These are phyloP conservation scores for Syzygium aromaticum DNA, from an alignment of 345 rosid species.

Conservation along the genomic window DNA sequence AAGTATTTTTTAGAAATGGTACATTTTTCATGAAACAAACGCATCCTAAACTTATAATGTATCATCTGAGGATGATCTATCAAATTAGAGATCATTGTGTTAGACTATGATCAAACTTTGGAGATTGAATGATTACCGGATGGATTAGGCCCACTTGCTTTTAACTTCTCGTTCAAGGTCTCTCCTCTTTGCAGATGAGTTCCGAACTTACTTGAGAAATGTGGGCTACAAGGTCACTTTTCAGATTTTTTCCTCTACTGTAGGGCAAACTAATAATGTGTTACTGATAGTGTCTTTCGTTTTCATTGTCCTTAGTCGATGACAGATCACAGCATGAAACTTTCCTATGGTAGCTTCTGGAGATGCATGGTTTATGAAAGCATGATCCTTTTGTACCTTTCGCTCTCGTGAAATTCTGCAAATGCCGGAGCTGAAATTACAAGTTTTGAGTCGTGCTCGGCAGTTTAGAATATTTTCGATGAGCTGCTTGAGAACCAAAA, in stretches of 20 bases:
- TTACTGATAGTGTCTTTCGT: not conserved
- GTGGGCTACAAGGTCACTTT: not conserved
- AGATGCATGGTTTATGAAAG: not conserved
- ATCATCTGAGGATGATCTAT: not conserved
- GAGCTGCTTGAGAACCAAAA: too few species aligned
- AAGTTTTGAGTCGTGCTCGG: too few species aligned
- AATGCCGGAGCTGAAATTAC: too few species aligned
- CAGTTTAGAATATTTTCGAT: too few species aligned
- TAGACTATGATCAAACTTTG: not conserved
- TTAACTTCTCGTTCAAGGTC: not conserved
- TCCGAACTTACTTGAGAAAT: not conserved
- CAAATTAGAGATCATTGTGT: not conserved
- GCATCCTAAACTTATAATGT: rapidly evolving
- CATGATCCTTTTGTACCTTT: not conserved
- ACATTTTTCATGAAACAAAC: not conserved
- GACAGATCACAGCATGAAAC: not conserved
- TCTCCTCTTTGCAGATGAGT: not conserved
- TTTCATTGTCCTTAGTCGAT: not conserved
- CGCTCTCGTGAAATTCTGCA: not conserved
- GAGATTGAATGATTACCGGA: not conserved
- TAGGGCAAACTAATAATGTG: not conserved
- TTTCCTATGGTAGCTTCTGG: not conserved
- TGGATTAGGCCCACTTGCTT: not conserved
- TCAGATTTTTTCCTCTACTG: not conserved
- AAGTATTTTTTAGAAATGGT: too few species aligned